Percentiles rank a stretch among this genome's conserved stretches.
phyloP scores from a whole-genome alignment of 352 stramenopile species.

The Pythium pyrilobum region DNA sequence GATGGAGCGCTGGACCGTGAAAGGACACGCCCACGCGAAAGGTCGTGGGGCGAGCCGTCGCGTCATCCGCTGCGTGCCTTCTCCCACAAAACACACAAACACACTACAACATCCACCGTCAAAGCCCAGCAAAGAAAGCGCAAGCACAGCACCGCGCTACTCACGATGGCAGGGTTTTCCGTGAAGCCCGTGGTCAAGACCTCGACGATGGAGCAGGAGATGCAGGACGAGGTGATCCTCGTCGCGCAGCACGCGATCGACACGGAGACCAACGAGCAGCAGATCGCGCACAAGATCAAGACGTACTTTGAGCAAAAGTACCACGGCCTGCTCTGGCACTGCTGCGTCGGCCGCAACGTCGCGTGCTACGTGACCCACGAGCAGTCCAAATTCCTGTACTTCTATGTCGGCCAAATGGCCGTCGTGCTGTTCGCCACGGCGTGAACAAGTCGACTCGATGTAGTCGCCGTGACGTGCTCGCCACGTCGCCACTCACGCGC shows the following conservation, averaged over 20 bases:
- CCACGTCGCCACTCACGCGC: too few species aligned
- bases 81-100: too few species aligned
- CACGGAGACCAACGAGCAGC: constrained; percentile 77
- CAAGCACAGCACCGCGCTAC: neutral
- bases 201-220: constrained; percentile 82
- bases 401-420: constrained; percentile 94
- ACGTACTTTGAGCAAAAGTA: constrained; percentile 92
- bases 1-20: neutral
- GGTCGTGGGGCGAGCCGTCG: neutral
- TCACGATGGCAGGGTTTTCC: constrained; percentile 34
- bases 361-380: constrained; percentile 93
- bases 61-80: too few species aligned
- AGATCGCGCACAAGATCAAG: constrained; percentile 90
- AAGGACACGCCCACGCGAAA: neutral
- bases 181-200: constrained; percentile 87
- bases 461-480: neutral
- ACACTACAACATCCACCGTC: too few species aligned
- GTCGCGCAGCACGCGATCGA: constrained; percentile 77
- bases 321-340: constrained; percentile 90
- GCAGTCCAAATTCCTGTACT: constrained; percentile 94
- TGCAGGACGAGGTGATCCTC: constrained; percentile 80
- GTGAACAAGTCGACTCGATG: constrained; percentile 7
- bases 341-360: constrained; percentile 93
- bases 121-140: constrained; percentile 4
- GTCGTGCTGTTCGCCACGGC: constrained; percentile 90